Evolutionary conservation across 1,139 yeast genomes (phyloP).

Genomic region (Pichia sp.): DNA sequence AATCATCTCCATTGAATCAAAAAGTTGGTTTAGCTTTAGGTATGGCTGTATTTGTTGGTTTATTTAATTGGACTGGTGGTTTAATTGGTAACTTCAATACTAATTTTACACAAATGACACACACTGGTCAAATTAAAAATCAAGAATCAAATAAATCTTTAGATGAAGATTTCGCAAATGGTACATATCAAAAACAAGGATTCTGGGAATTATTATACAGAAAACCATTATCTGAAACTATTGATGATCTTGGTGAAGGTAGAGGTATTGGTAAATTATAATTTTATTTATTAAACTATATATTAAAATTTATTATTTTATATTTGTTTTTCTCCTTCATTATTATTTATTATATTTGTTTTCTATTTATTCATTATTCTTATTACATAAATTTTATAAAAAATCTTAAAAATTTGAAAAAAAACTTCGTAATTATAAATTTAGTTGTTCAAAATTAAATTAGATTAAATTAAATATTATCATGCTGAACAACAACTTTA

Average conservation of each 20-base stretch:
- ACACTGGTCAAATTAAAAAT: slow-evolving; percentile 22
- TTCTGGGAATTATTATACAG: slow-evolving; percentile 82
- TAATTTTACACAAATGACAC: slow-evolving; percentile 20
- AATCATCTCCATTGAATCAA: slow-evolving; percentile 30
- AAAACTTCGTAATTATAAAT: too few species aligned
- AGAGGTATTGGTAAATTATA: slow-evolving; percentile 41
- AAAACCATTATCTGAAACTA: slow-evolving; percentile 76
- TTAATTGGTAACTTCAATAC: slow-evolving; percentile 24
- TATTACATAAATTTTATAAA: too few species aligned
- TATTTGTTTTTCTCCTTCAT: too few species aligned
- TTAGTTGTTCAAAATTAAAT: too few species aligned
- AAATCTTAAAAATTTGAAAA: too few species aligned
- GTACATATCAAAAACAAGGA: slow-evolving; percentile 46
- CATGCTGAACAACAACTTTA: slow-evolving; percentile 33
- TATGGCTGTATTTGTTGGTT: slow-evolving; percentile 24
- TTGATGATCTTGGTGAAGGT: slow-evolving; percentile 67
- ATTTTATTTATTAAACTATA: background rate
- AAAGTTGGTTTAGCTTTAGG: slow-evolving; percentile 40
- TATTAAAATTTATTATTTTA: too few species aligned
- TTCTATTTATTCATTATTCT: too few species aligned
- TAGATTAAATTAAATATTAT: slow-evolving; percentile 18
- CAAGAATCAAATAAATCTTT: slow-evolving; percentile 24
- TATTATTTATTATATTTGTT: too few species aligned
- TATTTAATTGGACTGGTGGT: slow-evolving; percentile 42
- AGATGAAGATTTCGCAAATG: slow-evolving; percentile 33